Evolutionary conservation across 1,284 basidiomycete genomes (phyloP).

Genomic region (Singerocomus inundabilis): DNA sequence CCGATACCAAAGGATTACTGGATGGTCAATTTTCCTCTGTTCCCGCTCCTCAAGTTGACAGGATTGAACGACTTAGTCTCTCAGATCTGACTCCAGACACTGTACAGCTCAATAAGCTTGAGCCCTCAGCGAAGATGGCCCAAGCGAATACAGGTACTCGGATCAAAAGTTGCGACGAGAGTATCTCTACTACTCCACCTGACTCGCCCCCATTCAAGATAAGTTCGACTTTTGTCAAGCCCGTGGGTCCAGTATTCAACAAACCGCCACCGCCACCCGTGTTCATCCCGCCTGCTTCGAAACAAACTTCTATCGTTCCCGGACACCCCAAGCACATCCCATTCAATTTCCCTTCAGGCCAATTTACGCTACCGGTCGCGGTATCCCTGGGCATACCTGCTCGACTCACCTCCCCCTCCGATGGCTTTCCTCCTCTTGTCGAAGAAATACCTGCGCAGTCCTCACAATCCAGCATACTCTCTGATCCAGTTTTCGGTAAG

Average conservation of each 20-base stretch:
- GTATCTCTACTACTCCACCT: slow-evolving; percentile 57
- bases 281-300: slow-evolving; percentile 45
- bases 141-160: neutral
- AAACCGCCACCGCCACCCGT: slow-evolving; percentile 49
- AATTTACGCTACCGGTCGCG: slow-evolving; percentile 44
- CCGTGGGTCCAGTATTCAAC: slow-evolving; percentile 52
- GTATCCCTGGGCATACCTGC: slow-evolving; percentile 46
- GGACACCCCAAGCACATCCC: slow-evolving; percentile 26
- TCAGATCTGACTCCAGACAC: slow-evolving; percentile 24
- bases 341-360: slow-evolving; percentile 34
- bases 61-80: slow-evolving; percentile 19
- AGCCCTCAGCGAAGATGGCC: neutral
- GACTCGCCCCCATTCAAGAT: slow-evolving; percentile 48
- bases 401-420: slow-evolving; percentile 31
- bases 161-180: slow-evolving; percentile 22
- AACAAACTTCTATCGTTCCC: slow-evolving; percentile 17
- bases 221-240: slow-evolving; percentile 35
- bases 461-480: slow-evolving; percentile 50
- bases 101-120: neutral
- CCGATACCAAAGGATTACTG: slow-evolving; percentile 17
- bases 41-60: slow-evolving; percentile 1
- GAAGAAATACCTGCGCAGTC: slow-evolving; percentile 48
- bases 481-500: slow-evolving; percentile 51
- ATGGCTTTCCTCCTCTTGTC: slow-evolving; percentile 16
- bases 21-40: neutral